Conservation (phyloP, 352 stramenopile species). For the Plasmopara viticola region DNA sequence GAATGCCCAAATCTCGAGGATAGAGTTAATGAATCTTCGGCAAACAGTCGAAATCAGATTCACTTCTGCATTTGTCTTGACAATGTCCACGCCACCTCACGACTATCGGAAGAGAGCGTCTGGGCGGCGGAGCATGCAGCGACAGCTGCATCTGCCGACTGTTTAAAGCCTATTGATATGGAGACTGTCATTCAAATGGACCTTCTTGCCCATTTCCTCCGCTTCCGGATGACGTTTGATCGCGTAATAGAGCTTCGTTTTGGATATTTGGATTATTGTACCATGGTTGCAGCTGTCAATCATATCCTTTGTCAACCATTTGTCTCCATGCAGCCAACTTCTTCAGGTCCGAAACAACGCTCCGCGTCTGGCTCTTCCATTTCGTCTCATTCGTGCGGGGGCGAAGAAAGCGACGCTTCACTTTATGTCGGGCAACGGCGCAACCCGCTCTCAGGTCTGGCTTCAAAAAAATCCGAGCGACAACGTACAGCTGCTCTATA, state of each 20-base stretch:
- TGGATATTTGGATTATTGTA: conserved; percentile 79
- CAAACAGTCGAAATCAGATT: conserved; percentile 43
- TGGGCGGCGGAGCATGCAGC: conserved; percentile 42
- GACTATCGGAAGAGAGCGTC: conserved; percentile 67
- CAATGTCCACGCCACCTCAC: conserved; percentile 71
- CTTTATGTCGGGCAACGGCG: conserved; percentile 22
- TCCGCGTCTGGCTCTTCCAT: conserved; percentile 50
- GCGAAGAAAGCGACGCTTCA: conserved; percentile 25
- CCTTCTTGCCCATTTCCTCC: conserved; percentile 50
- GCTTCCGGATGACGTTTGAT: conserved; percentile 66
- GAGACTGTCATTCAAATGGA: conserved; percentile 68
- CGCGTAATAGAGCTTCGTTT: conserved; percentile 76
- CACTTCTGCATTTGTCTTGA: conserved; percentile 53
- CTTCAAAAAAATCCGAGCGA: conserved; percentile 19
- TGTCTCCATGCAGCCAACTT: conserved; percentile 4
- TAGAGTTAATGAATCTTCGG: conserved; percentile 14
- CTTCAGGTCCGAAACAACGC: conserved; percentile 21
- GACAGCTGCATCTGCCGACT: conserved; percentile 50
- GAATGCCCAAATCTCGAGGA: conserved; percentile 17
- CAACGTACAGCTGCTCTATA: conserved; percentile 49
- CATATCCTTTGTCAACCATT: conserved; percentile 41
- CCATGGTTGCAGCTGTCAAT: conserved; percentile 51
- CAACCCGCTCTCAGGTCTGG: conserved; percentile 10
- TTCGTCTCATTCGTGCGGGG: conserved; percentile 39
- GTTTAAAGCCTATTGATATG: conserved; percentile 70